Evolutionary conservation across 1,284 basidiomycete species (phyloP).

Genomic region (Rugosomyces carneus): DNA sequence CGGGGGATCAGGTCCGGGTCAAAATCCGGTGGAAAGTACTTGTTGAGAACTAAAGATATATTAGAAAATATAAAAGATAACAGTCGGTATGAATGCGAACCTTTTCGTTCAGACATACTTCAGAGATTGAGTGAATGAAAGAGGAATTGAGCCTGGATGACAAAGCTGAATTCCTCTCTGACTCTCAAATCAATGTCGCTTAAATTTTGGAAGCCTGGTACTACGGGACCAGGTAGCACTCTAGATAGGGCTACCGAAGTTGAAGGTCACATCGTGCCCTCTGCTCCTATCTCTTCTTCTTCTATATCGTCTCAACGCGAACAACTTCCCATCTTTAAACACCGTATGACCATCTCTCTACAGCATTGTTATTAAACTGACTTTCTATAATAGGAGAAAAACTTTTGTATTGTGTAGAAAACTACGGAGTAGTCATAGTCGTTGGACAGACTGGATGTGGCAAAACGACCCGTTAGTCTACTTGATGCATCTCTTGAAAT

Average conservation of each 20-base stretch:
- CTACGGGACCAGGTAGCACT: constrained; percentile 78
- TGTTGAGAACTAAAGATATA: constrained; percentile 68
- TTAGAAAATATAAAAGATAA: not conserved
- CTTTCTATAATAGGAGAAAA: constrained; percentile 52
- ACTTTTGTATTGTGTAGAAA: constrained; percentile 81
- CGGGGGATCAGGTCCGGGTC: constrained; percentile 96
- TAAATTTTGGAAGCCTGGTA: constrained; percentile 81
- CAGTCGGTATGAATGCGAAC: constrained; percentile 30
- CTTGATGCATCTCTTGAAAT: no score
- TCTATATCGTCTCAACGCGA: constrained; percentile 74
- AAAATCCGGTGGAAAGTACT: constrained; percentile 93
- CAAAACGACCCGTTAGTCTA: constrained; percentile 88
- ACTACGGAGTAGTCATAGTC: constrained; percentile 78
- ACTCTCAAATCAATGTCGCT: constrained; percentile 32
- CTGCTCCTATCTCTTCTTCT: constrained; percentile 51
- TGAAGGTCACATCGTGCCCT: constrained; percentile 64
- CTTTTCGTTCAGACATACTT: constrained; percentile 87
- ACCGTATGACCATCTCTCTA: constrained; percentile 46
- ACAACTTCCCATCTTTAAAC: constrained; percentile 83
- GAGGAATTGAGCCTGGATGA: no score
- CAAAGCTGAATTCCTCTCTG: not conserved
- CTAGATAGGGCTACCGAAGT: constrained; percentile 79
- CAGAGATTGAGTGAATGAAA: no score
- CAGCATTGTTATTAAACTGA: not conserved
- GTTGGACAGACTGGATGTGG: constrained; percentile 97